Base-by-base conservation (phyloP, 352 stramenopile species). In the Pythium insidiosum region DNA sequence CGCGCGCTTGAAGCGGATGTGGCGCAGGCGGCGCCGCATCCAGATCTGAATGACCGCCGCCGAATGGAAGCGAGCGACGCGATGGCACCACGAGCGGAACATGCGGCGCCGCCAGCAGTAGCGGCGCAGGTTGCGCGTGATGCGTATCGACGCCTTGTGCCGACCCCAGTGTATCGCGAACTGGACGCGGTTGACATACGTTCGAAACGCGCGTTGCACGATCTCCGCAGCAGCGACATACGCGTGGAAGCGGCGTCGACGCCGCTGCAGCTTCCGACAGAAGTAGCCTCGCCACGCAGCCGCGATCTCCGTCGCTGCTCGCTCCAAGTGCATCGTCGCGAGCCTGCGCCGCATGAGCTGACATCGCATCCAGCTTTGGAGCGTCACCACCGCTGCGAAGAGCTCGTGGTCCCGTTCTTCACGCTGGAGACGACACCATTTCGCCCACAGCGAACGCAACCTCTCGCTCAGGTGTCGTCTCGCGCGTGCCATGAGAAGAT, bases 301-400 rank as follows among this genome's bases (percentile, higher is more conserved):
- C 44, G 87, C 73, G 22, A 89, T 49, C 1, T 19, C 19, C 3
- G 59, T 68, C 7, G 61, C 58, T 3, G 56, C 55, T 35, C 46
- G 43, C 5, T 71, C 39, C 4, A 77, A 13, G 18, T 61, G 47
- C 31, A 68, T 56, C 2, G 38, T 46, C 59, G 9, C 39, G 26
- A 6, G 30, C 50, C 38, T 58, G 77, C 0, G 55, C 66, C 19
- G 62, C 41, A 12, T n/a, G n/a, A n/a, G n/a, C n/a, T 66, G 9
- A 9, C 55, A 43, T 9, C 68, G 60, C 16, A 60, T 29, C 58
- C 70, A 84, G n/a, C 67, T 82, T 51, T 87, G 73, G 33, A 89
- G 61, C 1, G 55, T 61, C 11, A 71, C 30, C 13, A 56, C 30
- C n/a, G 65, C 70, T 16, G 72, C 76, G 11, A 82, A 44, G 1